Evolutionary conservation across 2,329 filamentous ascomycete species (phyloP).

Genomic region (Thielaviopsis musarum): DNA sequence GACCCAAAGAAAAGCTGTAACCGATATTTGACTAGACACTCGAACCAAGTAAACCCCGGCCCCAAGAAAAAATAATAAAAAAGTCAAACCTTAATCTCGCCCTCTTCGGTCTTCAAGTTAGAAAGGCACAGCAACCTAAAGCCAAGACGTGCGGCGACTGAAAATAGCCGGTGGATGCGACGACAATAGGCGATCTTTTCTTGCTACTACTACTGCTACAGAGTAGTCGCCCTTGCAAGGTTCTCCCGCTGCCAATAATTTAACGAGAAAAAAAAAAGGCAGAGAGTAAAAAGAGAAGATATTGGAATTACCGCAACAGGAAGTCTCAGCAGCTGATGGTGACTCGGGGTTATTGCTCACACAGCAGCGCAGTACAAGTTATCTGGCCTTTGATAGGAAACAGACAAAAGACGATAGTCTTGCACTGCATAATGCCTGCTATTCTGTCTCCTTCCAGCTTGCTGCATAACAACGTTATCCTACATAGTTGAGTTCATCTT

Average conservation of each 20-base stretch:
- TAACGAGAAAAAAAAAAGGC: no score
- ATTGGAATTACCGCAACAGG: not conserved
- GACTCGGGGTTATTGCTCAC: no score
- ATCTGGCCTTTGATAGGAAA: no score
- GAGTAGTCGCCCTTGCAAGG: no score
- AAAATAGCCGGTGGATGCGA: not conserved
- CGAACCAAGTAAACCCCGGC: not conserved
- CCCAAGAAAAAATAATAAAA: not conserved
- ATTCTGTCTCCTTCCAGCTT: no score
- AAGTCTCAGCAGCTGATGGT: not conserved
- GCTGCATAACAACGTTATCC: no score
- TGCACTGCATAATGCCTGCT: no score
- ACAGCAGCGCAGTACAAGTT: no score
- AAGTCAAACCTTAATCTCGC: not conserved
- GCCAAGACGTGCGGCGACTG: not conserved
- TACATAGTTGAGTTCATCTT: no score
- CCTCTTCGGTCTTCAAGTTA: not conserved
- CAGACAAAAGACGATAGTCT: no score
- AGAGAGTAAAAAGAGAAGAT: not conserved
- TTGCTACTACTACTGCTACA: not conserved
- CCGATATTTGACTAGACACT: not conserved
- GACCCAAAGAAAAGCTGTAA: not conserved
- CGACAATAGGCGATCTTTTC: not conserved
- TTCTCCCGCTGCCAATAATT: no score
- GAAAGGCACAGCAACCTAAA: no score